Evolutionary conservation across 2,329 filamentous ascomycete species (phyloP).

Genomic region (Ophiostoma sp.): DNA sequence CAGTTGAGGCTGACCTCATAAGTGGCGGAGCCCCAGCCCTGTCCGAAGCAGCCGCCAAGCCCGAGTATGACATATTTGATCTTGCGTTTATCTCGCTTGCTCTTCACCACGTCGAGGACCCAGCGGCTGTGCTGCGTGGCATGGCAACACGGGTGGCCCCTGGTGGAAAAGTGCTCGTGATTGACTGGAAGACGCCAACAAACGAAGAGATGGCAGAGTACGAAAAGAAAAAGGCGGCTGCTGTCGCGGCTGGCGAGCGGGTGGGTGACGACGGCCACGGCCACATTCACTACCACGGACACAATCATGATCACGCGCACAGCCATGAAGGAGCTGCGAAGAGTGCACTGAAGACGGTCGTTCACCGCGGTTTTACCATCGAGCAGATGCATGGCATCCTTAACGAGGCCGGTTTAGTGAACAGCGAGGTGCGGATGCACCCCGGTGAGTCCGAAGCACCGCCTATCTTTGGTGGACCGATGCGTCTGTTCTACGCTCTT

Average conservation of each 20-base stretch:
- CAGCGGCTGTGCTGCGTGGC: conserved; percentile 20
- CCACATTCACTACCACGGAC: neutral
- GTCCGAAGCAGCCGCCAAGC: neutral
- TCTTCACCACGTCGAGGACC: conserved; percentile 28
- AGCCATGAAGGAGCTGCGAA: neutral
- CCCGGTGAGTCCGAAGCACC: neutral
- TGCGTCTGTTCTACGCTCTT: conserved; percentile 21
- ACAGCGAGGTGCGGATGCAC: conserved; percentile 10
- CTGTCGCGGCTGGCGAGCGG: neutral
- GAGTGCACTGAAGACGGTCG: conserved; percentile 16
- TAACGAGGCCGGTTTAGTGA: conserved; percentile 19
- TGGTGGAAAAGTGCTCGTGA: conserved; percentile 26
- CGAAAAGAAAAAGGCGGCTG: neutral
- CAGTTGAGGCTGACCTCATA: conserved; percentile 26
- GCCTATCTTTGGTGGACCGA: neutral
- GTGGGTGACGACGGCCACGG: neutral
- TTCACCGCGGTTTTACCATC: conserved; percentile 21
- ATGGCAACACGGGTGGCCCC: conserved; percentile 24
- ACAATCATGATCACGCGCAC: conserved; percentile 6
- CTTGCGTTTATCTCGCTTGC: conserved; percentile 27
- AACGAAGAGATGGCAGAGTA: neutral
- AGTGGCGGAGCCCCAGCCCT: neutral
- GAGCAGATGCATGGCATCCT: conserved; percentile 24
- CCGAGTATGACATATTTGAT: conserved; percentile 25
- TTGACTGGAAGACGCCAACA: conserved; percentile 24